These are phyloP conservation scores for Lotmaria passim DNA, from an alignment of 208 protist species.

Conservation along the genomic window DNA sequence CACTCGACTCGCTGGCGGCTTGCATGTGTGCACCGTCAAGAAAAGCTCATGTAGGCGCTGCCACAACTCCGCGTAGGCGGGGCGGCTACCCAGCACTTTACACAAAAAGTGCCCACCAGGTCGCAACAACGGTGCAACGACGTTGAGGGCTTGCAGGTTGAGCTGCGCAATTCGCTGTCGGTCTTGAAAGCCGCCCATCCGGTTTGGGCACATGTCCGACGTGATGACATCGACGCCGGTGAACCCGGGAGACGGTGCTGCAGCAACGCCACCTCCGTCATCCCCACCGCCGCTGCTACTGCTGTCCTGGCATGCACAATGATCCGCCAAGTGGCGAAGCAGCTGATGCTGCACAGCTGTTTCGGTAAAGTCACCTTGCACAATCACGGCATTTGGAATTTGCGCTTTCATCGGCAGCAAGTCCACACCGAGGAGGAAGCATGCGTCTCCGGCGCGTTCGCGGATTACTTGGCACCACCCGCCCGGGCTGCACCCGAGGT, in stretches of 20 bases:
- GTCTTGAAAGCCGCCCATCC: conserved; percentile 66
- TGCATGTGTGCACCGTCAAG: conserved; percentile 50
- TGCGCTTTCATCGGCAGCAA: conserved; percentile 55
- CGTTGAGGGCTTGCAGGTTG: conserved; percentile 52
- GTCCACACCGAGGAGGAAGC: conserved; percentile 78
- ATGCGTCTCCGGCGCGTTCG: conserved; percentile 62
- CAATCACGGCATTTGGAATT: conserved; percentile 62
- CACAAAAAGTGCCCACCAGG: conserved; percentile 79
- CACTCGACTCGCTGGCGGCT: conserved; percentile 71
- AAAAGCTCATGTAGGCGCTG: conserved; percentile 42
- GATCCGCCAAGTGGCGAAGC: conserved; percentile 27
- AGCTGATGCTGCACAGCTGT: conserved; percentile 48
- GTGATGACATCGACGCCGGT: conserved; percentile 68
- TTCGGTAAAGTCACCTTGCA: conserved; percentile 80
- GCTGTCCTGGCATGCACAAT: background rate
- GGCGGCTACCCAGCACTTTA: conserved; percentile 72
- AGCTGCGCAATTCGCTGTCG: conserved; percentile 69
- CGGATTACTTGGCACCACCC: conserved; percentile 87
- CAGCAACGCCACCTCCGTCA: background rate
- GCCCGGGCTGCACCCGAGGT: conserved; percentile 87
- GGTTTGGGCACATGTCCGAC: conserved; percentile 88
- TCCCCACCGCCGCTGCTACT: background rate
- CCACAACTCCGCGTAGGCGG: conserved; percentile 58
- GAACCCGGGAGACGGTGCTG: conserved; percentile 1
- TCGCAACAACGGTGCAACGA: conserved; percentile 55